A percentile compares a stretch with the other conserved stretches of the same genome.
Evolutionary conservation across 1,284 basidiomycete genomes (phyloP).

Genomic region (Tausonia pullulans): DNA sequence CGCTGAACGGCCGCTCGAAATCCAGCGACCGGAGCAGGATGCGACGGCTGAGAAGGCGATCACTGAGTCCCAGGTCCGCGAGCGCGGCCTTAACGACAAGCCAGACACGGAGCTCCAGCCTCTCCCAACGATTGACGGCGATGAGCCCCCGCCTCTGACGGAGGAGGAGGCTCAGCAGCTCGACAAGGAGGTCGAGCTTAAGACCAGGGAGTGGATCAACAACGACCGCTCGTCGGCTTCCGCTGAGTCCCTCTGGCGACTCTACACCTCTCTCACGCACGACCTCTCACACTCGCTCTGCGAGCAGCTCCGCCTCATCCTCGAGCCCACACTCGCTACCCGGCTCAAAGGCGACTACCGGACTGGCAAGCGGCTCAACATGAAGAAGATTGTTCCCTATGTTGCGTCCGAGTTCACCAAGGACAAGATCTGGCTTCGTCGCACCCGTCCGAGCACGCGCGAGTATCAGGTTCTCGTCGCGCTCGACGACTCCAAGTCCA

Average conservation of each 20-base stretch:
- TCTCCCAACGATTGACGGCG: slow-evolving; percentile 22
- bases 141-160: slow-evolving; percentile 22
- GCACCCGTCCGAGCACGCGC: slow-evolving; percentile 83
- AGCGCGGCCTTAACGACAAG: slow-evolving; percentile 18
- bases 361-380: slow-evolving; percentile 94
- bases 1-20: slow-evolving; percentile 10
- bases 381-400: slow-evolving; percentile 98
- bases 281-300: slow-evolving; percentile 84
- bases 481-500: slow-evolving; percentile 91
- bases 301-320: slow-evolving; percentile 91
- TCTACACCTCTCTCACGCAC: slow-evolving; percentile 80
- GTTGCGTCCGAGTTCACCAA: slow-evolving; percentile 99
- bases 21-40: slow-evolving; percentile 19
- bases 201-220: slow-evolving; percentile 53
- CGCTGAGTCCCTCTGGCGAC: slow-evolving; percentile 73
- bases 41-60: slow-evolving; percentile 32
- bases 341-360: slow-evolving; percentile 94
- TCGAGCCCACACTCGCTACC: slow-evolving; percentile 90
- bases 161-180: slow-evolving; percentile 28
- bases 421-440: slow-evolving; percentile 97
- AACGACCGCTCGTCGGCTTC: slow-evolving; percentile 46
- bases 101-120: slow-evolving; percentile 15
- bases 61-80: slow-evolving; percentile 31
- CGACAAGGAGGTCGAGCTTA: slow-evolving; percentile 44
- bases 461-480: slow-evolving; percentile 95